Evolutionary conservation across 225 moss, liverwort and hornwort species (phyloP).

Genomic region (Pleurozium schreberi): DNA sequence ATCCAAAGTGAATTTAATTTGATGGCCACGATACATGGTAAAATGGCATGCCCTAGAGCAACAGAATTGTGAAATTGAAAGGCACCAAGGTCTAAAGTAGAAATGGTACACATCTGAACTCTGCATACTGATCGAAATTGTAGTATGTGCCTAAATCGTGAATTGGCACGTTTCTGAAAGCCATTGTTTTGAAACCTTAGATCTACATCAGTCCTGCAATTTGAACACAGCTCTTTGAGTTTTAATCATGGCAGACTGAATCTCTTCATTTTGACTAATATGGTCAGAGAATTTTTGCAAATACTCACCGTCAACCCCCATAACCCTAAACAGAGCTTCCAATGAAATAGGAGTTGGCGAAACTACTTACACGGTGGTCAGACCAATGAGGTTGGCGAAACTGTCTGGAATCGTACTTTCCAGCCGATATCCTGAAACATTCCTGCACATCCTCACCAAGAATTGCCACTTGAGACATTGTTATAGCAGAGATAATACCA

Average conservation of each 20-base stretch:
- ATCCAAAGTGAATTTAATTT: not conserved
- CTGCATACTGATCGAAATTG: too few relatives aligned
- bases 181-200: not conserved
- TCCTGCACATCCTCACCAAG: not conserved
- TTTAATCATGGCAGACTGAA: not conserved
- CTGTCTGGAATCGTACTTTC: not conserved
- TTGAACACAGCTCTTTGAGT: not conserved
- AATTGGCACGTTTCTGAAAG: not conserved
- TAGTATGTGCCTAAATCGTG: not conserved
- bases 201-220: not conserved
- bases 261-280: not conserved
- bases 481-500: not conserved
- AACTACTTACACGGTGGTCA: constrained; percentile 6
- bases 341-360: not conserved
- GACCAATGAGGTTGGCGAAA: not conserved
- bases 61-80: not conserved
- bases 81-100: too few relatives aligned
- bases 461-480: not conserved
- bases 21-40: not conserved
- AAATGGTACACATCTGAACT: not conserved
- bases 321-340: not conserved
- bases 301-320: too few relatives aligned
- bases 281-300: not conserved
- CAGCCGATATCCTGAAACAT: constrained; percentile 1
- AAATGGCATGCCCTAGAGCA: not conserved